phyloP scores from a whole-genome alignment of 2,329 filamentous ascomycete species.

The Hypoxylon sp. region DNA sequence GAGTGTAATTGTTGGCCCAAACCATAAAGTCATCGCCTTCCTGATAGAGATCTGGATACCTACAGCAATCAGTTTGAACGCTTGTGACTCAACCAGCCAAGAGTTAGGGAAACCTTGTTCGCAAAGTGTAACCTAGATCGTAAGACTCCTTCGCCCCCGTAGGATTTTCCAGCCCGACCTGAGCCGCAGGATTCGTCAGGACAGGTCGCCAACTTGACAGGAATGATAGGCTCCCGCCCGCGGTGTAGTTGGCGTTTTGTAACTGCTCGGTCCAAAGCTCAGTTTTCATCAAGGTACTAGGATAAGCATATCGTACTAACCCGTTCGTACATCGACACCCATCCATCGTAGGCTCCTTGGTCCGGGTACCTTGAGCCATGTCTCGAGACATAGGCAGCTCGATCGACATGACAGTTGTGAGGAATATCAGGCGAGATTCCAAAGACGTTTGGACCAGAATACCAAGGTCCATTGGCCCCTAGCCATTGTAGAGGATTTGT shows the following conservation, averaged over 20 bases:
- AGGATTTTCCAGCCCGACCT: slow-evolving; percentile 70
- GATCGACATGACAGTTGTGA: slow-evolving; percentile 68
- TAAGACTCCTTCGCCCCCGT: slow-evolving; percentile 73
- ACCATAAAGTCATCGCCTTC: slow-evolving; percentile 66
- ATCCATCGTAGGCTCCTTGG: slow-evolving; percentile 68
- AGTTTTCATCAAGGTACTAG: background rate
- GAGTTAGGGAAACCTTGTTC: slow-evolving; percentile 54
- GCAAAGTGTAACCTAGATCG: slow-evolving; percentile 66
- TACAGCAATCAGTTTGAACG: slow-evolving; percentile 30
- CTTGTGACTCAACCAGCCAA: background rate
- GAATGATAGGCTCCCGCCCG: slow-evolving; percentile 66
- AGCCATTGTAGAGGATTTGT: slow-evolving; percentile 61
- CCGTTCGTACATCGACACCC: slow-evolving; percentile 62
- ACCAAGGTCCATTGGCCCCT: slow-evolving; percentile 67
- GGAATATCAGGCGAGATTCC: slow-evolving; percentile 67
- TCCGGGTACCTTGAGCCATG: slow-evolving; percentile 75
- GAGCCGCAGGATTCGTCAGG: slow-evolving; percentile 64
- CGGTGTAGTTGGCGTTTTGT: slow-evolving; percentile 64
- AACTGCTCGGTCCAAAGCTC: slow-evolving; percentile 56
- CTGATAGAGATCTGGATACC: slow-evolving; percentile 63
- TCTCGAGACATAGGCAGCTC: slow-evolving; percentile 69
- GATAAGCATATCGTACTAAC: slow-evolving; percentile 48
- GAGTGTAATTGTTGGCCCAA: slow-evolving; percentile 75
- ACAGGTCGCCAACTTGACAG: slow-evolving; percentile 69
- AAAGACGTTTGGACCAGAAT: slow-evolving; percentile 66